Evolutionary conservation across 1,284 basidiomycete genomes (phyloP), one percentile per base, ranked within the genome.

Genomic region (Papiliotrema laurentii): DNA sequence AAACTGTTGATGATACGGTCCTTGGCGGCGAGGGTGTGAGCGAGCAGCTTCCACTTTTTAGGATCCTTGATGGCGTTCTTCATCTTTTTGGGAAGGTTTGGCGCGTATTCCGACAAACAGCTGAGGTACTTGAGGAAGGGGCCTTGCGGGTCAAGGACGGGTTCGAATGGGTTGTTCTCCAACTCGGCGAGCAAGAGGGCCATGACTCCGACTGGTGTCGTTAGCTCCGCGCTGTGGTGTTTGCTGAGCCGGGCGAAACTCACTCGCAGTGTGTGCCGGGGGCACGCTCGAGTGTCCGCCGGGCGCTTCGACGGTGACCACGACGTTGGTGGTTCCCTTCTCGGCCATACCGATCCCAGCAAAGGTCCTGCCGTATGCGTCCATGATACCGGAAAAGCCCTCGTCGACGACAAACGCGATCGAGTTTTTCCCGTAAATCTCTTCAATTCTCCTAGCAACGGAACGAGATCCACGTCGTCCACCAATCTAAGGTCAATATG

Each of bases 351-450:
- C 76, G 22, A 77, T 59, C 25, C 59, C 56, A 0, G 75, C 75
- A 30, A 78, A 61, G 2, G 59, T 60, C 0, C 55, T 43, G 14
- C 72, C 73, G 51, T 67, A 75, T 31, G 66, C 60, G 14, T 65
- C 54, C 33, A 66, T 64, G 10, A 73, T 59, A 25, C 72, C 71
- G 18, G 68, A 65, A 56, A 75, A 75, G 6, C 73, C 73, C 58
- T 79, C 77, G 50, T 79, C 77, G 31, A 79, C 59, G 22, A 78
- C 50, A 45, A 78, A 65, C 0, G 72, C 63, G 50, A 78, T 59
- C 16, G 70, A 68, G 47, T 76, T 51, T 3, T 53, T 25, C 19
- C 76, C 77, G 50, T 76, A 78, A 21, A 68, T 61, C 21, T 62
- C 45, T 47, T 69, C 50, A 26, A 78, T 61, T 10, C 63, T 43